These are phyloP conservation scores for Earliella scabrosa DNA, from an alignment of 1,284 basidiomycete species.

Conservation along the genomic window DNA sequence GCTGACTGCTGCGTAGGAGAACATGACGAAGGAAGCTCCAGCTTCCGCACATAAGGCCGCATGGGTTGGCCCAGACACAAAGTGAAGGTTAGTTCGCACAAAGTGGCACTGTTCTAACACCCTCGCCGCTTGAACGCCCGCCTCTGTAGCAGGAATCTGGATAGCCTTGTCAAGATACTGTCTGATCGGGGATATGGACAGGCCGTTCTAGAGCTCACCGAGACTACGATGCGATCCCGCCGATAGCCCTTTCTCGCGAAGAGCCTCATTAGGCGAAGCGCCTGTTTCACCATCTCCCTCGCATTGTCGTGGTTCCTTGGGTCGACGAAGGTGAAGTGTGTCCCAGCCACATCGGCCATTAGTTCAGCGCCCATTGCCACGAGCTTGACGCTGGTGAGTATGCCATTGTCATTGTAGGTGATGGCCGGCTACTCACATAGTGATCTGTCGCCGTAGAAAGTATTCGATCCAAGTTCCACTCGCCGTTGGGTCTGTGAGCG, in stretches of 20 bases:
- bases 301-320: constrained; percentile 42
- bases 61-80: constrained; percentile 56
- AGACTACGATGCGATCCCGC: constrained; percentile 49
- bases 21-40: constrained; percentile 49
- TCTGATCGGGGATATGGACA: neutral
- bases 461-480: constrained; percentile 14
- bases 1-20: constrained; percentile 54
- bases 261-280: constrained; percentile 41
- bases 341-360: constrained; percentile 46
- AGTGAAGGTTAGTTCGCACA: constrained; percentile 54
- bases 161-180: constrained; percentile 1
- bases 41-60: constrained; percentile 57
- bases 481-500: constrained; percentile 7
- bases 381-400: constrained; percentile 40
- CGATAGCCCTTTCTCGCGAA: constrained; percentile 46
- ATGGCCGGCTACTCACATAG: constrained; percentile 21
- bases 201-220: constrained; percentile 42
- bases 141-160: constrained; percentile 62
- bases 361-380: constrained; percentile 52
- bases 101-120: constrained; percentile 40
- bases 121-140: constrained; percentile 53
- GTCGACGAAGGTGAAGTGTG: constrained; percentile 58
- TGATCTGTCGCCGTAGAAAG: constrained; percentile 18
- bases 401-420: neutral
- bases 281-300: constrained; percentile 45